A percentile compares a stretch with the other conserved stretches of the same genome.
phyloP scores from a whole-genome alignment of 768 basidiomycete genomes.

The Lentinula sp. region DNA sequence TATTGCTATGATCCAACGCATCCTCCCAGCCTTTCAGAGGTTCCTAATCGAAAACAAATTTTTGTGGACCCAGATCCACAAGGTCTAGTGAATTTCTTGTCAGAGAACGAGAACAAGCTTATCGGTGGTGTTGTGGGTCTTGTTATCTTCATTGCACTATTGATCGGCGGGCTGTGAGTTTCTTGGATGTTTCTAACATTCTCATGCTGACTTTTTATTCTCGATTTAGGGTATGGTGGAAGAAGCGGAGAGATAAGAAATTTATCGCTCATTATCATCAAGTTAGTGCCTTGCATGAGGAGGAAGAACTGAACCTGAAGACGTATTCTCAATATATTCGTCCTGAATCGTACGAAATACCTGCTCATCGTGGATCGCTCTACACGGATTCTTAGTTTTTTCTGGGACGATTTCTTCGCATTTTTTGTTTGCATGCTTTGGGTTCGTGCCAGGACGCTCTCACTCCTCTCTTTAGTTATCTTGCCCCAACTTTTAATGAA shows the following conservation, averaged over 20 bases:
- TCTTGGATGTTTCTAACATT: background rate
- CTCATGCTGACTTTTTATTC: background rate
- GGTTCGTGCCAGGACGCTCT: background rate
- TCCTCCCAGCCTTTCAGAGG: conserved; percentile 11
- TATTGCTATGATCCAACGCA: conserved; percentile 26
- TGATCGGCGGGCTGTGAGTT: conserved; percentile 34
- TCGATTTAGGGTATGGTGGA: conserved; percentile 17
- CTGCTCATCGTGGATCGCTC: background rate
- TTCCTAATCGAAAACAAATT: conserved; percentile 29
- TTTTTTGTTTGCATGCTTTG: background rate
- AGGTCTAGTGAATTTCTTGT: conserved; percentile 40
- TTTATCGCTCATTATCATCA: conserved; percentile 12
- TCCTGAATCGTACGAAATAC: conserved; percentile 5
- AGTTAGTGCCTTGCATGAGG: conserved; percentile 13
- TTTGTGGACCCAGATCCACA: conserved; percentile 54
- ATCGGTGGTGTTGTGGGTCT: conserved; percentile 43
- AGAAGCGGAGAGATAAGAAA: conserved; percentile 14
- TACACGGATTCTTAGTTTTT: background rate
- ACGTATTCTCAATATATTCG: background rate
- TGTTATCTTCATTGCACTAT: conserved; percentile 28
- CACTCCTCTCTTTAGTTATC: background rate
- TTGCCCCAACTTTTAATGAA: background rate
- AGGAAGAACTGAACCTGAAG: conserved; percentile 6
- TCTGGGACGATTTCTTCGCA: background rate
- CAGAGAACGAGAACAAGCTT: conserved; percentile 36